phyloP scores from a whole-genome alignment of 1,139 yeast genomes.

The Protomyces macrosporus region DNA sequence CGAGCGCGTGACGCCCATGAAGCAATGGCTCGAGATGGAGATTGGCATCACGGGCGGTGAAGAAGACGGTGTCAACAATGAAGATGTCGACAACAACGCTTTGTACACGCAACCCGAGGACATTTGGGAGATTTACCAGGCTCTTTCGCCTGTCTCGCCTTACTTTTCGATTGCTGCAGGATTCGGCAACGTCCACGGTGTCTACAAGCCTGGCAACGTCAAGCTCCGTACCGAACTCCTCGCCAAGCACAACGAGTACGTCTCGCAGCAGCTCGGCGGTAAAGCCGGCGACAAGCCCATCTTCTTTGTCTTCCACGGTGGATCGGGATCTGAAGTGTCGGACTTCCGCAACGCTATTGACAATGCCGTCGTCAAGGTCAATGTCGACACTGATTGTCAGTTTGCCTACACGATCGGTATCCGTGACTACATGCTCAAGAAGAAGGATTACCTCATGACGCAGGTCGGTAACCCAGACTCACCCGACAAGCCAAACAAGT shows the following conservation, averaged over 20 bases:
- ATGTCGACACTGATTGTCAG: constrained; percentile 98
- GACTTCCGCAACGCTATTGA: constrained; percentile 89
- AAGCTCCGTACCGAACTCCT: constrained; percentile 86
- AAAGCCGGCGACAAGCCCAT: constrained; percentile 64
- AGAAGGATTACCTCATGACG: constrained; percentile 85
- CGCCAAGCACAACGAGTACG: constrained; percentile 89
- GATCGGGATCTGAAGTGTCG: constrained; percentile 91
- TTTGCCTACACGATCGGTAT: constrained; percentile 93
- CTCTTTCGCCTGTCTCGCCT: constrained; percentile 86
- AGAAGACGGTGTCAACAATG: constrained; percentile 99
- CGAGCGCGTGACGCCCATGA: constrained; percentile 85
- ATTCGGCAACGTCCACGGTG: constrained; percentile 99
- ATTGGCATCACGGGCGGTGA: constrained; percentile 99
- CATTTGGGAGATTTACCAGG: constrained; percentile 84
- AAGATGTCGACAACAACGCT: constrained; percentile 77
- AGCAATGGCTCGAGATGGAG: constrained; percentile 99
- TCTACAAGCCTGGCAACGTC: constrained; percentile 98
- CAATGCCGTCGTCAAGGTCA: constrained; percentile 97
- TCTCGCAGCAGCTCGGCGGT: constrained; percentile 53
- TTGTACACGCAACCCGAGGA: constrained; percentile 96
- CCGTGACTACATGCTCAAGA: constrained; percentile 91
- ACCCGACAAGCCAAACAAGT: constrained; percentile 85
- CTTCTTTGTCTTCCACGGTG: constrained; percentile 99
- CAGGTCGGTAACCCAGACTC: constrained; percentile 99
- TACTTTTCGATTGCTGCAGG: constrained; percentile 99